Conservation (phyloP, 495 filamentous ascomycete species). For the Annulohypoxylon stygium region DNA sequence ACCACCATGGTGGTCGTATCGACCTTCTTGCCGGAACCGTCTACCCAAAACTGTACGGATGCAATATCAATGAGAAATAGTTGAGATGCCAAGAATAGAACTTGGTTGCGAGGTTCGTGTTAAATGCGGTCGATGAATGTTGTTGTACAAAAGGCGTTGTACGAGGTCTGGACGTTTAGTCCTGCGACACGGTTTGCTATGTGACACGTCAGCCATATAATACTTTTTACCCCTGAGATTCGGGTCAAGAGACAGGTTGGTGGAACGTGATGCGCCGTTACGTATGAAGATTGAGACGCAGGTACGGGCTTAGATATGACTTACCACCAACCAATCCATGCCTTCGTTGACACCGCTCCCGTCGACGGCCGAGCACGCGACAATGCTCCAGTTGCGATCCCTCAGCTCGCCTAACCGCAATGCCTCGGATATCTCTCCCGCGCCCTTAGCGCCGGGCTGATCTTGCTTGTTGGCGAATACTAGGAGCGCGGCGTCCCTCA, state of each 20-base stretch:
- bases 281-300: not conserved
- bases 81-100: constrained; percentile 18
- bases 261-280: not conserved
- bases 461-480: constrained; percentile 99
- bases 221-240: constrained; percentile 39
- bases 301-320: constrained; percentile 53
- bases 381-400: constrained; percentile 99
- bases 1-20: constrained; percentile 19
- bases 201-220: constrained; percentile 23
- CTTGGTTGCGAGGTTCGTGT: constrained; percentile 11
- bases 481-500: constrained; percentile 89
- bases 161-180: constrained; percentile 47
- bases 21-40: constrained; percentile 25
- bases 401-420: constrained; percentile 88
- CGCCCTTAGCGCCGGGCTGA: constrained; percentile 95
- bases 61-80: constrained; percentile 31
- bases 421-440: constrained; percentile 95
- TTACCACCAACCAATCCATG: constrained; percentile 98
- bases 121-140: constrained; percentile 35
- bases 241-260: constrained; percentile 3
- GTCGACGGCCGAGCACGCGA: constrained; percentile 95
- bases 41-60: constrained; percentile 43
- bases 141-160: constrained; percentile 46
- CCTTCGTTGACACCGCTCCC: constrained; percentile 94
- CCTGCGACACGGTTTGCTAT: constrained; percentile 65